phyloP scores from a whole-genome alignment of 108 stramenopile genomes.

The Aurantiochytrium sp. region DNA sequence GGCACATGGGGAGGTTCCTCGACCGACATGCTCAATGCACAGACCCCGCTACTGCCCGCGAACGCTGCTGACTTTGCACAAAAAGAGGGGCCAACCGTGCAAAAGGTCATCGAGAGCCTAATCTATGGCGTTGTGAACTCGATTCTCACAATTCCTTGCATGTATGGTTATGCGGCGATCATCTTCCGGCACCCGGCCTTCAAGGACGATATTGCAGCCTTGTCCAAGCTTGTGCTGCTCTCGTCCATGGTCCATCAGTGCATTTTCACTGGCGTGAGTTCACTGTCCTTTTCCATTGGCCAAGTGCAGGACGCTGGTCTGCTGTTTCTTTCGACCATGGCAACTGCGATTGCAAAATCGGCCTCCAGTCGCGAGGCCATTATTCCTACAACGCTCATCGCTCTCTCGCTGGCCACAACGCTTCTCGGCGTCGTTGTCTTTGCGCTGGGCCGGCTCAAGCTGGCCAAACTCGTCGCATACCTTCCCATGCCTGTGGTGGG shows the following conservation, averaged over 20 bases:
- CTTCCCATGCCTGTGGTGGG: slow-evolving; percentile 90
- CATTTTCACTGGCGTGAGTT: slow-evolving; percentile 66
- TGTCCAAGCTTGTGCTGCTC: slow-evolving; percentile 74
- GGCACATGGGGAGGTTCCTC: background rate
- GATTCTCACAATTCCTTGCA: slow-evolving; percentile 64
- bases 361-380: background rate
- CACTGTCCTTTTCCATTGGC: slow-evolving; percentile 84
- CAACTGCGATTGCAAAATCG: slow-evolving; percentile 54
- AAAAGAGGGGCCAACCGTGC: background rate
- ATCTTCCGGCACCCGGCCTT: slow-evolving; percentile 70
- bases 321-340: slow-evolving; percentile 85
- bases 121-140: slow-evolving; percentile 19
- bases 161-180: slow-evolving; percentile 80
- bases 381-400: slow-evolving; percentile 1
- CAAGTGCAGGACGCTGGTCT: slow-evolving; percentile 95
- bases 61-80: background rate
- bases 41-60: background rate
- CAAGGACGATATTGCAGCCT: slow-evolving; percentile 58
- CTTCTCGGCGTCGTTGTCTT: slow-evolving; percentile 70
- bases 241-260: slow-evolving; percentile 83
- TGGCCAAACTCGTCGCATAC: slow-evolving; percentile 80
- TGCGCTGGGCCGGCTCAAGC: slow-evolving; percentile 60
- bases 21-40: background rate
- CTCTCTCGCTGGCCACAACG: slow-evolving; percentile 66
- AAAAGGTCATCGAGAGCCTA: background rate